A percentile compares a stretch with the other conserved stretches of the same genome.
Conservation (phyloP, 2,329 filamentous ascomycete species). For the Shiraia bambusicola region DNA sequence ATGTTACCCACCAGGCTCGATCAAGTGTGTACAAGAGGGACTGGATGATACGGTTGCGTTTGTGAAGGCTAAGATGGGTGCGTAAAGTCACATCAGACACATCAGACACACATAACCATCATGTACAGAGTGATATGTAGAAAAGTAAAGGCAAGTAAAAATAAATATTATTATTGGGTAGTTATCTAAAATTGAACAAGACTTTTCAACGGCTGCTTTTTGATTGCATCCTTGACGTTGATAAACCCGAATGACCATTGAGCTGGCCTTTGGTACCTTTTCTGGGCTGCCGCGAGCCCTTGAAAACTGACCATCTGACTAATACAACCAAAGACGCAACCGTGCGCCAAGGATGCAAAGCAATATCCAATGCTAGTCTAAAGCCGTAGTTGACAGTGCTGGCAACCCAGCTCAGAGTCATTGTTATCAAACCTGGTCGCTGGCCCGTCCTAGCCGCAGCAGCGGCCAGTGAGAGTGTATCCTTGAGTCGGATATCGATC, state of each 20-base stretch:
- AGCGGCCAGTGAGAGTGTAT: slow-evolving; percentile 78
- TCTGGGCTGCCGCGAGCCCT: slow-evolving; percentile 23
- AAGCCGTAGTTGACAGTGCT: slow-evolving; percentile 21
- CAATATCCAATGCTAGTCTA: slow-evolving; percentile 29
- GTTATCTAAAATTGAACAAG: neutral
- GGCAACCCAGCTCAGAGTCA: slow-evolving; percentile 32
- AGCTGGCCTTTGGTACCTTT: slow-evolving; percentile 25
- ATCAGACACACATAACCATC: no score
- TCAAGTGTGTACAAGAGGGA: slow-evolving; percentile 41
- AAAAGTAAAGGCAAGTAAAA: neutral
- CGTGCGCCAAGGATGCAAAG: slow-evolving; percentile 35
- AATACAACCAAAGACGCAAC: slow-evolving; percentile 11
- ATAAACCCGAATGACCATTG: slow-evolving; percentile 25
- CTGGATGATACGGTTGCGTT: slow-evolving; percentile 46
- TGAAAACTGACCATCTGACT: slow-evolving; percentile 25
- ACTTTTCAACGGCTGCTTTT: slow-evolving; percentile 27
- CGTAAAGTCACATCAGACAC: neutral
- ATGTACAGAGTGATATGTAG: neutral
- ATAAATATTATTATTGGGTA: neutral
- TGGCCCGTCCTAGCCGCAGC: slow-evolving; percentile 55
- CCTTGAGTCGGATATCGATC: slow-evolving; percentile 70
- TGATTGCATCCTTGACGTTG: slow-evolving; percentile 34
- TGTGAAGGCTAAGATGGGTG: slow-evolving; percentile 36
- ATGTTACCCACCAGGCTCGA: slow-evolving; percentile 42
- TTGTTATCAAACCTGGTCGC: slow-evolving; percentile 34